phyloP scores from a whole-genome alignment of 768 basidiomycete genomes.

The Gelatoporia subvermispora region DNA sequence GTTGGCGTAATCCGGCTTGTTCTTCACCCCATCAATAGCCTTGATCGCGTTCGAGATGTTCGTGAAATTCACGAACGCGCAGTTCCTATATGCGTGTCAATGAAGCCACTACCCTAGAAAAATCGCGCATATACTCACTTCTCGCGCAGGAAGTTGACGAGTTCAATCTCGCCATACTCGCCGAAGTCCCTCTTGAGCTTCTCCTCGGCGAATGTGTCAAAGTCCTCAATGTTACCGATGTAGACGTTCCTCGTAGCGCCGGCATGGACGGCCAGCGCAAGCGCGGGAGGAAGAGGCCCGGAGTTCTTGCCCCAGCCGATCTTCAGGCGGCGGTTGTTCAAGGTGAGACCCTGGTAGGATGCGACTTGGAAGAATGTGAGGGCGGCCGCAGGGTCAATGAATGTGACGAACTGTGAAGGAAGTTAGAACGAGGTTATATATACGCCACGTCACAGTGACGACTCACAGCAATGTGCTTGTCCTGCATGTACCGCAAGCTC shows the following conservation, averaged over 20 bases:
- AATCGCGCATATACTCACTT: slow-evolving; percentile 58
- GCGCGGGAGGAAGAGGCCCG: slow-evolving; percentile 76
- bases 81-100: slow-evolving; percentile 56
- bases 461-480: slow-evolving; percentile 93
- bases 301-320: slow-evolving; percentile 98
- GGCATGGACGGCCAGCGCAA: slow-evolving; percentile 84
- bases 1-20: slow-evolving; percentile 83
- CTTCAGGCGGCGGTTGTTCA: slow-evolving; percentile 93
- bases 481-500: slow-evolving; percentile 91
- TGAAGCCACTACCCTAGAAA: no score
- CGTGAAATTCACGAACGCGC: slow-evolving; percentile 94
- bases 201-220: slow-evolving; percentile 87
- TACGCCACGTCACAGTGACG: not conserved
- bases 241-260: slow-evolving; percentile 98
- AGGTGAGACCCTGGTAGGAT: slow-evolving; percentile 79
- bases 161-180: slow-evolving; percentile 94
- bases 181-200: slow-evolving; percentile 89
- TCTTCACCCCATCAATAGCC: slow-evolving; percentile 95
- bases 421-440: not conserved
- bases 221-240: slow-evolving; percentile 93
- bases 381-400: slow-evolving; percentile 90
- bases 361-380: slow-evolving; percentile 94
- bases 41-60: slow-evolving; percentile 95
- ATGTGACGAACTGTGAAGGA: slow-evolving; percentile 77
- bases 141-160: slow-evolving; percentile 92